Conservation (phyloP, 805 yeast species). For the Hanseniaspora jakobsenii region DNA sequence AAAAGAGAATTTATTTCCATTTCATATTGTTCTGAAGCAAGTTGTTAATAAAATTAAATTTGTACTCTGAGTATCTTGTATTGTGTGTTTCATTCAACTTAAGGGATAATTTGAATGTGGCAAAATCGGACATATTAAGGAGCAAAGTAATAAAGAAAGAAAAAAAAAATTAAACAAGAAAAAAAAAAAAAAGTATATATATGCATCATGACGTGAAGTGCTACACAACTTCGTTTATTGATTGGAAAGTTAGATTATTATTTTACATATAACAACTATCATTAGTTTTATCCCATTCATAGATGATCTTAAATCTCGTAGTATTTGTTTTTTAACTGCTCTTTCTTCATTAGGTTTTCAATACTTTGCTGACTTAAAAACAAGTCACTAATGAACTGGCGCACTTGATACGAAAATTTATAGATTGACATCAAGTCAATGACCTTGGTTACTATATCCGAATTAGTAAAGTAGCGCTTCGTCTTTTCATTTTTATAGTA, state of each 20-base stretch:
- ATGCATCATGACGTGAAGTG: background rate
- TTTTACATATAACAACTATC: too few relatives aligned
- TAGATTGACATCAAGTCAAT: slow-evolving; percentile 42
- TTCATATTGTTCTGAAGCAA: too few relatives aligned
- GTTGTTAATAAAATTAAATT: too few relatives aligned
- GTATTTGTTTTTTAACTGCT: slow-evolving; percentile 22
- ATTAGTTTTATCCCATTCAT: background rate
- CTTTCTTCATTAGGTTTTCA: slow-evolving; percentile 40
- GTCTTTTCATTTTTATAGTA: slow-evolving; percentile 1
- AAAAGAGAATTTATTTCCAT: too few relatives aligned
- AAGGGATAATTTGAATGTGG: too few relatives aligned
- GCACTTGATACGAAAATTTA: slow-evolving; percentile 48
- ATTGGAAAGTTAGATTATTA: too few relatives aligned
- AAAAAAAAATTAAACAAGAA: background rate
- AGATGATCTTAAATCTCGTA: background rate
- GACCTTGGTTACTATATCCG: slow-evolving; percentile 42
- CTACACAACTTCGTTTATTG: too few relatives aligned
- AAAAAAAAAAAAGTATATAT: background rate
- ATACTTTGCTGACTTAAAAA: slow-evolving; percentile 43
- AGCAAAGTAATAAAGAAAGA: slow-evolving; percentile 3
- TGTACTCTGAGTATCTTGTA: too few relatives aligned
- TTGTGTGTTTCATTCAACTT: too few relatives aligned
- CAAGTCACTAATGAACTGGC: slow-evolving; percentile 55
- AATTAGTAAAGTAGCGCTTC: slow-evolving; percentile 16
- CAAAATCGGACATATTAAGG: too few relatives aligned